Evolutionary conservation across 371 early-diverging fungal species (phyloP), one percentile per base, ranked within the genome.

Genomic region (Mucor mucedo): DNA sequence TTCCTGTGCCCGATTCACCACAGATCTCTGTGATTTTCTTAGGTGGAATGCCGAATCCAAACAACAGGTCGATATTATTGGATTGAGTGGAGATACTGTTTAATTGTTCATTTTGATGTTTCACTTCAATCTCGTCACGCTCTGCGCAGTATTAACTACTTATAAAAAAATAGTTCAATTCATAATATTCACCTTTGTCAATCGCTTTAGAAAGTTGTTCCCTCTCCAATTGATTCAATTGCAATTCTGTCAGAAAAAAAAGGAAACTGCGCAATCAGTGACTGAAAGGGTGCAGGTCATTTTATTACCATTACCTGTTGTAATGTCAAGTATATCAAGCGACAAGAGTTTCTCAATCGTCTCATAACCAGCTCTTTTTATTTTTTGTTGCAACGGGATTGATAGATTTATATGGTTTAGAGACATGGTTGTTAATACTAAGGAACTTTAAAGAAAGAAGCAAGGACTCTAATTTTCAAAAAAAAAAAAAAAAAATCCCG

Each of bases 1-100:
- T 91, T 0, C 91, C 91, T 21, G 86, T 62, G 2, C 88, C 88
- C 2, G 89, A 84, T 39, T 83, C 79, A 7, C 90, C 91, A 64
- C 85, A 86, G 32, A 89, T 63, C 60, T 91, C 91, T 4, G 86
- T 84, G 2, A 91, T 78, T 45, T 69, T 67, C 7, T 80, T 79
- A 29, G 71, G 48, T 0, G 86, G 77, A 7, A 89, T 61, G 3
- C 90, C 90, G 21, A 52, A 21, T 4, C 74, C 82, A 13, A 87
- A 64, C 52, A 88, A n/a, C 5, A 52, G 55, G 60, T 89, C 82
- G 6, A 89, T 28, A 6, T 72, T 71, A 6, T 54, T 39, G 4
- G 73, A 80, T 6, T 35, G n/a, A 4, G 64, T 63, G 2, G 76
- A 79, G 2, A 85, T 82, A 30, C 78, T 69, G 4, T 47, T 47